A percentile compares a stretch with the other conserved stretches of the same genome.
These are phyloP conservation scores for Striga asiatica DNA, from an alignment of 257 asterid species.

Conservation along the genomic window DNA sequence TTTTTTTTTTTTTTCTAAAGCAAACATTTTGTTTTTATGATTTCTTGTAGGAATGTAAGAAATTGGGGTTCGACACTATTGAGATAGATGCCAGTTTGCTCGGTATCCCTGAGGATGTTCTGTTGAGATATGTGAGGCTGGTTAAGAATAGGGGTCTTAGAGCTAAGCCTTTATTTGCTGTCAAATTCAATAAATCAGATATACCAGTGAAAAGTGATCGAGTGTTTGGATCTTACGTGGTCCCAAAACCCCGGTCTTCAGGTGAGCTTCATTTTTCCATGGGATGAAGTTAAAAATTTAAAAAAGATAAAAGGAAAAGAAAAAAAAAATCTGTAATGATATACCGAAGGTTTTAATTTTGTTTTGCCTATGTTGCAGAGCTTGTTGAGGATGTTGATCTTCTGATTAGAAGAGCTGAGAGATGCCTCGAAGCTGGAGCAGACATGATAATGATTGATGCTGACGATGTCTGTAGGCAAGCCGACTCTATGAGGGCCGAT, in stretches of 20 bases:
- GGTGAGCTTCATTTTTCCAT: too few relatives aligned
- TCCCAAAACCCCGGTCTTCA: slow-evolving; percentile 53
- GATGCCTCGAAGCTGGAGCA: slow-evolving; percentile 98
- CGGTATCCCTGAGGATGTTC: slow-evolving; percentile 76
- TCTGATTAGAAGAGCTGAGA: slow-evolving; percentile 79
- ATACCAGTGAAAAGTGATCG: slow-evolving; percentile 40
- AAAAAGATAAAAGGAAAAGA: too few relatives aligned
- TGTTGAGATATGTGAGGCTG: slow-evolving; percentile 80
- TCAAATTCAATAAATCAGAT: slow-evolving; percentile 71
- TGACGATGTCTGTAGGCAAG: slow-evolving; percentile 60
- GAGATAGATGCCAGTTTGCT: slow-evolving; percentile 73
- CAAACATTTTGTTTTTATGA: not conserved
- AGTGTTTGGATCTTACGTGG: slow-evolving; percentile 75
- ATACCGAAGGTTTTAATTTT: not conserved
- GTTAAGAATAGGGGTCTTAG: slow-evolving; percentile 73
- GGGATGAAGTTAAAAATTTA: not conserved
- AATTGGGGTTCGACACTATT: slow-evolving; percentile 76
- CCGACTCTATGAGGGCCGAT: slow-evolving; percentile 68
- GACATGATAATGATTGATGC: slow-evolving; percentile 96
- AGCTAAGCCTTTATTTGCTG: slow-evolving; percentile 79
- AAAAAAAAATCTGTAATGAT: too few relatives aligned
- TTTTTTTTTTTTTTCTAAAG: not conserved
- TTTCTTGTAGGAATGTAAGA: slow-evolving; percentile 64
- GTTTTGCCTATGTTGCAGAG: slow-evolving; percentile 33
- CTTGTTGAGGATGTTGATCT: slow-evolving; percentile 82